These are phyloP conservation scores for Cladosporium sp. DNA, from an alignment of 2,329 filamentous ascomycete species.

Conservation along the genomic window DNA sequence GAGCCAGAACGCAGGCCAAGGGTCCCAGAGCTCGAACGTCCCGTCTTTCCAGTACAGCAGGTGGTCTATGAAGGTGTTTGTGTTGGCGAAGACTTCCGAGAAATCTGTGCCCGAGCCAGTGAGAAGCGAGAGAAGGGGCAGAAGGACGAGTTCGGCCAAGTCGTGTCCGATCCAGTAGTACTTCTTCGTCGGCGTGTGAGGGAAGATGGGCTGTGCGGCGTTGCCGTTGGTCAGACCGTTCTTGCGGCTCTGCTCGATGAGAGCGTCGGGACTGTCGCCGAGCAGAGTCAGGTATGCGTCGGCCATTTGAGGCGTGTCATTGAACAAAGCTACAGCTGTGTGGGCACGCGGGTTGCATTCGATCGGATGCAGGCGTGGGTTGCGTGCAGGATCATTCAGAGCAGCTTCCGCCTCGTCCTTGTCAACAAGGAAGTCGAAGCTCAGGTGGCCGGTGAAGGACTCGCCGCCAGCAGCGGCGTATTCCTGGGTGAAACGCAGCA, in stretches of 20 bases:
- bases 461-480: slow-evolving; percentile 56
- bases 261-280: slow-evolving; percentile 30
- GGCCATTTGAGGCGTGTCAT: slow-evolving; percentile 46
- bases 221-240: slow-evolving; percentile 29
- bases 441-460: slow-evolving; percentile 68
- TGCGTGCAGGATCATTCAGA: slow-evolving; percentile 28
- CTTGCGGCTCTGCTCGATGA: slow-evolving; percentile 9
- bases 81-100: slow-evolving; percentile 32
- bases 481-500: slow-evolving; percentile 65
- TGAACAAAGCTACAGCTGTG: slow-evolving; percentile 66
- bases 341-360: slow-evolving; percentile 72
- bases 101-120: slow-evolving; percentile 30
- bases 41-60: slow-evolving; percentile 53
- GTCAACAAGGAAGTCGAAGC: slow-evolving; percentile 70
- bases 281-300: slow-evolving; percentile 58
- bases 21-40: slow-evolving; percentile 53
- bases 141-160: slow-evolving; percentile 54
- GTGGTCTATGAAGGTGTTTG: slow-evolving; percentile 44
- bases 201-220: slow-evolving; percentile 30
- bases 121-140: slow-evolving; percentile 49
- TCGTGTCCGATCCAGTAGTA: slow-evolving; percentile 73
- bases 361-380: slow-evolving; percentile 61
- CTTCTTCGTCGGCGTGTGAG: slow-evolving; percentile 27
- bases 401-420: slow-evolving; percentile 42
- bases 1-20: slow-evolving; percentile 53